phyloP scores from a whole-genome alignment of 2,329 filamentous ascomycete species.

The Cytospora piceicola region DNA sequence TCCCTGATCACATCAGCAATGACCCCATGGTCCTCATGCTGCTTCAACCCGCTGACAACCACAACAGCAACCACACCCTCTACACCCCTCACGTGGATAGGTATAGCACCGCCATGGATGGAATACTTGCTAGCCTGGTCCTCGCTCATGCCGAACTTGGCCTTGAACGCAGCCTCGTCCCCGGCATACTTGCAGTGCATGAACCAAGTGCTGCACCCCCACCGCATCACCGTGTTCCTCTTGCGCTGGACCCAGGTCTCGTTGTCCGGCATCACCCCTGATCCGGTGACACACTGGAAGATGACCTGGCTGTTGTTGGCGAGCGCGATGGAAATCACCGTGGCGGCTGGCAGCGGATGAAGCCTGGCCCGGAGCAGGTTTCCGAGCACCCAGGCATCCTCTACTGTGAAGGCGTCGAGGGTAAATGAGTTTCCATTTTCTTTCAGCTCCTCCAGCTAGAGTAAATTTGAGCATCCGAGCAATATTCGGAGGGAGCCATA shows the following conservation, averaged over 20 bases:
- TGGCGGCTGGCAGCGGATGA: constrained; percentile 54
- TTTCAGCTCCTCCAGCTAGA: constrained; percentile 39
- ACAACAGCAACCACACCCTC: constrained; percentile 77
- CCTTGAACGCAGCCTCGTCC: constrained; percentile 66
- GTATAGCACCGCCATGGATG: constrained; percentile 77
- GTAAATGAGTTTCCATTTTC: constrained; percentile 49
- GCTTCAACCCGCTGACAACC: constrained; percentile 75
- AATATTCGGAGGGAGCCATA: background rate
- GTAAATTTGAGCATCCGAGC: constrained; percentile 4
- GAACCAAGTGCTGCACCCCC: constrained; percentile 71
- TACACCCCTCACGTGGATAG: constrained; percentile 71
- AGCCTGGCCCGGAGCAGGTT: constrained; percentile 67
- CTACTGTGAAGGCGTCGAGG: constrained; percentile 60
- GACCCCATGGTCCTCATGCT: constrained; percentile 77
- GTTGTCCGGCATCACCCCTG: constrained; percentile 72
- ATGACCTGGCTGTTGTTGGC: constrained; percentile 62
- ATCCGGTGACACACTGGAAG: constrained; percentile 70
- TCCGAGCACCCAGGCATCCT: constrained; percentile 69
- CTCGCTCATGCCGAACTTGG: constrained; percentile 64
- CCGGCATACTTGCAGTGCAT: constrained; percentile 69
- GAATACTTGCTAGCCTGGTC: constrained; percentile 66
- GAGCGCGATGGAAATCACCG: constrained; percentile 68
- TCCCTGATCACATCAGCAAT: constrained; percentile 71
- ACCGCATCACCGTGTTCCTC: constrained; percentile 71
- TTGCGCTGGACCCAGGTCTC: constrained; percentile 73